Conservation (phyloP, 2,329 filamentous ascomycete genomes). For the Rhynchosporium graminicola region DNA sequence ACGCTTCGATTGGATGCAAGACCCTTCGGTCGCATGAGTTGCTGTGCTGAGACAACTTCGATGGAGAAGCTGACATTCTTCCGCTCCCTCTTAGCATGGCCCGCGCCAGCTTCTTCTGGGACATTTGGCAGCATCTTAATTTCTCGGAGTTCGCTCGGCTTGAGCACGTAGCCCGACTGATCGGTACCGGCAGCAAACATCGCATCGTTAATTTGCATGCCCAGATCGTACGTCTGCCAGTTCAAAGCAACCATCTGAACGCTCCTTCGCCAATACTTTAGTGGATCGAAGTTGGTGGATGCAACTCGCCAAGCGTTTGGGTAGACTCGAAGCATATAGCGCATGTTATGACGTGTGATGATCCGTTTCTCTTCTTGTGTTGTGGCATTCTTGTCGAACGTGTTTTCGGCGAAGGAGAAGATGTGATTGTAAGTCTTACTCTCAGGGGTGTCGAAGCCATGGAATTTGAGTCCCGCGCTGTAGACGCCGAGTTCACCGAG, state of each 20-base stretch:
- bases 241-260: conserved; percentile 98
- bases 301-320: conserved; percentile 78
- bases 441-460: conserved; percentile 73
- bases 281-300: conserved; percentile 92
- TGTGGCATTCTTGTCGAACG: conserved; percentile 78
- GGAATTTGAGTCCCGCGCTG: conserved; percentile 75
- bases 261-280: conserved; percentile 90
- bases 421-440: conserved; percentile 92
- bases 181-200: conserved; percentile 94
- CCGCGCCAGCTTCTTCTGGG: conserved; percentile 51
- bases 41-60: conserved; percentile 89
- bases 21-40: conserved; percentile 80
- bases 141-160: conserved; percentile 81
- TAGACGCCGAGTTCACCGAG: conserved; percentile 85
- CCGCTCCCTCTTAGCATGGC: conserved; percentile 68
- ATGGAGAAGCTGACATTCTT: conserved; percentile 84
- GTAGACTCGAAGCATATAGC: conserved; percentile 91
- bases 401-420: conserved; percentile 89
- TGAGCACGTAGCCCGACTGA: conserved; percentile 87
- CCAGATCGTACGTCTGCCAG: conserved; percentile 96
- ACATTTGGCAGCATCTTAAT: conserved; percentile 60
- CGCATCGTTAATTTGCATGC: conserved; percentile 94
- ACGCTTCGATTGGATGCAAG: conserved; percentile 73
- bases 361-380: conserved; percentile 74
- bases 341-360: conserved; percentile 87